A percentile compares a stretch with the other conserved stretches of the same genome.
Evolutionary conservation across 2,329 filamentous ascomycete genomes (phyloP).

Genomic region (Paecilomyces dactylethromorphus): DNA sequence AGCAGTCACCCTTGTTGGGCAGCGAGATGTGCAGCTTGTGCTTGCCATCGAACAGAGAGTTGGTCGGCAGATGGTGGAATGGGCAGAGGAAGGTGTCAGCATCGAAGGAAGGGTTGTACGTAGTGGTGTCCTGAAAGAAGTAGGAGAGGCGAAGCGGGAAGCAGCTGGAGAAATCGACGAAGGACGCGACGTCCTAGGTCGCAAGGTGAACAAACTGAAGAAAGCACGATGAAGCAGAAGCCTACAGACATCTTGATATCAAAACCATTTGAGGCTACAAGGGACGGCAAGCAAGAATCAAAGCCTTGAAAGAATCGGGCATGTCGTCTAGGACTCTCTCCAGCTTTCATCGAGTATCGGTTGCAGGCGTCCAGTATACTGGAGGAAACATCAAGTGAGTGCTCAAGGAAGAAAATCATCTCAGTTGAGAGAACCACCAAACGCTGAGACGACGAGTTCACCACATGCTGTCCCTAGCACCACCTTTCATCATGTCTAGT

Average conservation of each 20-base stretch:
- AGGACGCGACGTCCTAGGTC: conserved; percentile 84
- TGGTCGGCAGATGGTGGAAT: conserved; percentile 69
- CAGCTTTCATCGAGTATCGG: too few relatives aligned
- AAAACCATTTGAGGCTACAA: neutral
- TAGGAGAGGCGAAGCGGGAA: conserved; percentile 93
- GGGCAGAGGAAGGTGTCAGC: conserved; percentile 86
- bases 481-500: too few relatives aligned
- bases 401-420: too few relatives aligned
- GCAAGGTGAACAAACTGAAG: conserved; percentile 50
- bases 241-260: neutral
- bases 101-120: conserved; percentile 83
- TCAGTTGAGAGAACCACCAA: too few relatives aligned
- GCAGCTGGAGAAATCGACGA: conserved; percentile 88
- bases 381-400: too few relatives aligned
- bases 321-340: too few relatives aligned
- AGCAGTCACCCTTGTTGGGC: conserved; percentile 81
- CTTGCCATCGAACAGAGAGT: conserved; percentile 82
- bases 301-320: too few relatives aligned
- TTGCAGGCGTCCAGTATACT: too few relatives aligned
- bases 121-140: conserved; percentile 72
- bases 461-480: too few relatives aligned
- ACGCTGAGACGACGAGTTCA: too few relatives aligned
- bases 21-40: conserved; percentile 87
- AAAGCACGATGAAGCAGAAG: conserved; percentile 25
- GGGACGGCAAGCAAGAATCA: too few relatives aligned